Evolutionary conservation across 2,329 filamentous ascomycete genomes (phyloP).

Genomic region (Xylariaceae sp.): DNA sequence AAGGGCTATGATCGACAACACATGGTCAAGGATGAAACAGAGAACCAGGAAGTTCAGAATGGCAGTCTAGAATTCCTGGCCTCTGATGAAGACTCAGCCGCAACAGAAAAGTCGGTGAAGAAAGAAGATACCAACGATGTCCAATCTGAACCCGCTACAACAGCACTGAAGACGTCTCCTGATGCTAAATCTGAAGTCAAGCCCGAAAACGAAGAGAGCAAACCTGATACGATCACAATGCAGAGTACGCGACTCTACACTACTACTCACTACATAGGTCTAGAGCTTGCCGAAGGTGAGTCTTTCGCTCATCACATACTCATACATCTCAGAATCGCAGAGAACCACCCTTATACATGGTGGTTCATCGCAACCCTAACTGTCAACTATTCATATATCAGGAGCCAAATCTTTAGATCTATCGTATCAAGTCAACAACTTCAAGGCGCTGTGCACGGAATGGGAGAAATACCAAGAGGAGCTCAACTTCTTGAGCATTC

Average conservation of each 20-base stretch:
- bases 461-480: slow-evolving; percentile 73
- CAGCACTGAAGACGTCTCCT: slow-evolving; percentile 36
- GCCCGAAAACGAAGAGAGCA: slow-evolving; percentile 11
- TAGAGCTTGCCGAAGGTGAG: slow-evolving; percentile 73
- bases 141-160: slow-evolving; percentile 5
- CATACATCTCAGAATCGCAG: too few species aligned
- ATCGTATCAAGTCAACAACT: slow-evolving; percentile 77
- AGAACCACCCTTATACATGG: too few species aligned
- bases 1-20: slow-evolving; percentile 88
- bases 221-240: slow-evolving; percentile 23
- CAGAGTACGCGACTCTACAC: slow-evolving; percentile 62
- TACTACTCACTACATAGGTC: slow-evolving; percentile 89
- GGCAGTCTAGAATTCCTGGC: slow-evolving; percentile 47
- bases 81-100: slow-evolving; percentile 25
- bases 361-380: too few species aligned
- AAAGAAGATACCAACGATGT: slow-evolving; percentile 20
- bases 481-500: slow-evolving; percentile 74
- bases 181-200: slow-evolving; percentile 24
- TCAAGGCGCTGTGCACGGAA: slow-evolving; percentile 74
- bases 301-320: slow-evolving; percentile 17
- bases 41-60: slow-evolving; percentile 51
- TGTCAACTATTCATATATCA: slow-evolving; percentile 38
- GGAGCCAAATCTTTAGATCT: slow-evolving; percentile 71
- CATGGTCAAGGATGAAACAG: slow-evolving; percentile 53
- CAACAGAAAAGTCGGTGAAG: slow-evolving; percentile 22